These are phyloP conservation scores for Vanrija sp. DNA, from an alignment of 1,284 basidiomycete genomes.

Conservation along the genomic window DNA sequence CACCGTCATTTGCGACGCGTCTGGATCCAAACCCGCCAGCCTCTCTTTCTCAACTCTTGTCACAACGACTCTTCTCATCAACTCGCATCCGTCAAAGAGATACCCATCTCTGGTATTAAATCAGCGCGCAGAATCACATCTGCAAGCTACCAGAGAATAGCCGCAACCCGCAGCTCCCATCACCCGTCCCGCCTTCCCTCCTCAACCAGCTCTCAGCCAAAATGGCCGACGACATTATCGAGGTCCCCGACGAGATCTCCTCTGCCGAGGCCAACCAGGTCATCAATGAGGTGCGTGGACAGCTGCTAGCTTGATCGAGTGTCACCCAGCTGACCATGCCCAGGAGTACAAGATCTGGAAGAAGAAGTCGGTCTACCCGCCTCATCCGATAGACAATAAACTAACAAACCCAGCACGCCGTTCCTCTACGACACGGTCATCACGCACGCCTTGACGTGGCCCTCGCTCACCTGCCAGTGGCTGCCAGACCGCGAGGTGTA, in stretches of 20 bases:
- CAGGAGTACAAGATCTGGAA: constrained; percentile 62
- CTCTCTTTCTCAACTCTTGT: too few relatives aligned
- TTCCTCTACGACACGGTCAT: constrained; percentile 97
- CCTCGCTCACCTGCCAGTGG: constrained; percentile 97
- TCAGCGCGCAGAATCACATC: too few relatives aligned
- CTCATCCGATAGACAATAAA: not conserved
- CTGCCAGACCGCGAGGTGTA: constrained; percentile 94
- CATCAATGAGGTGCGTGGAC: constrained; percentile 73
- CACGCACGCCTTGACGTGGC: constrained; percentile 98
- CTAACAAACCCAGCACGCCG: constrained; percentile 56
- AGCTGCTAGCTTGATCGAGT: not conserved
- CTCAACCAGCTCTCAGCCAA: not conserved
- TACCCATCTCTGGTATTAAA: too few relatives aligned
- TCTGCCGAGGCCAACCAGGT: constrained; percentile 67
- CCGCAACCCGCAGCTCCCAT: too few relatives aligned
- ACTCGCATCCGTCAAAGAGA: too few relatives aligned
- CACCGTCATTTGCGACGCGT: too few relatives aligned
- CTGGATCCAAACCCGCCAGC: too few relatives aligned
- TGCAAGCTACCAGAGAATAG: too few relatives aligned
- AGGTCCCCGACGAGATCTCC: constrained; percentile 58
- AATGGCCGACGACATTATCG: constrained; percentile 39
- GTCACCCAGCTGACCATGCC: constrained; percentile 10
- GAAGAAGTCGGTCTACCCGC: constrained; percentile 60
- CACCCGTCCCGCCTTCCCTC: not conserved
- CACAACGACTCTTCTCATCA: too few relatives aligned